A percentile compares a stretch with the other conserved stretches of the same genome.
These are phyloP conservation scores for Phytophthora lateralis DNA, from an alignment of 352 stramenopile species.

Conservation along the genomic window DNA sequence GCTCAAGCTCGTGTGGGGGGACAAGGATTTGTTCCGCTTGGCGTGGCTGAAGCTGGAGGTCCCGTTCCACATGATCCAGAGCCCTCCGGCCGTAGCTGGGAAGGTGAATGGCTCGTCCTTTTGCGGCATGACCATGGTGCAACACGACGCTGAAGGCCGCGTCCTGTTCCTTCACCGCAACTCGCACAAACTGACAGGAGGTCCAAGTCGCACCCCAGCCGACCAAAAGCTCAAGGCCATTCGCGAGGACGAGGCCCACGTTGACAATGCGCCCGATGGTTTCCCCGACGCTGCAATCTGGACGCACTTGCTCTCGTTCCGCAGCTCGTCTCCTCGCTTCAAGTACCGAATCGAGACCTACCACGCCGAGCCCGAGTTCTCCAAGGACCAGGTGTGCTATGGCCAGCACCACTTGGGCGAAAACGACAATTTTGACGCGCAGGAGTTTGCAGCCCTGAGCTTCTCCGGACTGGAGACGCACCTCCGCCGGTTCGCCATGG, in stretches of 20 bases:
- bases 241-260: not conserved
- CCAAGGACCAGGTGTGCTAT: slow-evolving; percentile 57
- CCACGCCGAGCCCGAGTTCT: slow-evolving; percentile 39
- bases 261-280: not conserved
- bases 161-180: slow-evolving; percentile 79
- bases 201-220: slow-evolving; percentile 7
- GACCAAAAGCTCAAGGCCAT: slow-evolving; percentile 8
- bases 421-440: slow-evolving; percentile 38
- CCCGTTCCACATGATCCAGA: slow-evolving; percentile 56
- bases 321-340: slow-evolving; percentile 29
- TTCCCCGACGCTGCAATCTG: slow-evolving; percentile 51
- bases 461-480: slow-evolving; percentile 32
- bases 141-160: slow-evolving; percentile 39
- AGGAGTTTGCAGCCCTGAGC: slow-evolving; percentile 24
- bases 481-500: slow-evolving; percentile 32
- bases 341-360: slow-evolving; percentile 63
- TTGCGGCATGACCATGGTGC: slow-evolving; percentile 43
- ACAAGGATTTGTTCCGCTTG: slow-evolving; percentile 50
- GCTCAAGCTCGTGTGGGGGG: slow-evolving; percentile 51
- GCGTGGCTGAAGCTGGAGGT: slow-evolving; percentile 67
- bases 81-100: slow-evolving; percentile 44
- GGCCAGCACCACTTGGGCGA: slow-evolving; percentile 30
- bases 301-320: slow-evolving; percentile 68
- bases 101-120: slow-evolving; percentile 41
- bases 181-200: slow-evolving; percentile 53